A percentile compares a stretch with the other conserved stretches of the same genome.
Conservation (phyloP, 2,329 filamentous ascomycete genomes). For the Alternaria sp. region DNA sequence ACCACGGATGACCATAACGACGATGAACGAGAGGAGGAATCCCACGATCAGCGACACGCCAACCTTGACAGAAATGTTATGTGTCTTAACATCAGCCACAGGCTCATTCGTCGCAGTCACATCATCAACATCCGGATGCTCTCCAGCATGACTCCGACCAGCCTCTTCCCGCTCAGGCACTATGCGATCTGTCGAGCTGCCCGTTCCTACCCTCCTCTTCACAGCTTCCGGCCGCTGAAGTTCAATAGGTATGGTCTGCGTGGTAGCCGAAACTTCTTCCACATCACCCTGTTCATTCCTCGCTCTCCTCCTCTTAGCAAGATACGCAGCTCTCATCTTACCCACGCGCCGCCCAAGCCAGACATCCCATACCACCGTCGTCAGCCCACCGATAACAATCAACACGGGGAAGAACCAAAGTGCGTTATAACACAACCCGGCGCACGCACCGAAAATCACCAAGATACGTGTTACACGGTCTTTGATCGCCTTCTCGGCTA, state of each 20-base stretch:
- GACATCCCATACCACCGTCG: slow-evolving; percentile 63
- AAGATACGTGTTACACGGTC: slow-evolving; percentile 68
- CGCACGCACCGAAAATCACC: slow-evolving; percentile 67
- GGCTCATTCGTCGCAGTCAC: neutral
- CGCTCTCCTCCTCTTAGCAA: slow-evolving; percentile 21
- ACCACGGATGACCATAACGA: slow-evolving; percentile 60
- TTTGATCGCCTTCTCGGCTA: slow-evolving; percentile 71
- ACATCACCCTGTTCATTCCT: slow-evolving; percentile 26
- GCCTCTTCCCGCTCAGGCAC: slow-evolving; percentile 10
- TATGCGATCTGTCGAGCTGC: slow-evolving; percentile 25
- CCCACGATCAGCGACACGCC: slow-evolving; percentile 47
- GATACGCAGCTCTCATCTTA: slow-evolving; percentile 30
- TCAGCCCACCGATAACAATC: slow-evolving; percentile 62
- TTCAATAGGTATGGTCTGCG: slow-evolving; percentile 18
- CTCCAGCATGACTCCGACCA: slow-evolving; percentile 5
- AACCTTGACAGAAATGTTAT: slow-evolving; percentile 47
- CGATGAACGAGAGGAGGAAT: slow-evolving; percentile 65
- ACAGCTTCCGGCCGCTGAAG: slow-evolving; percentile 26
- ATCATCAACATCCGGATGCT: slow-evolving; percentile 2
- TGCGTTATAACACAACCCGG: slow-evolving; percentile 72
- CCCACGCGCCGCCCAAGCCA: slow-evolving; percentile 55
- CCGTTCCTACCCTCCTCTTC: slow-evolving; percentile 25
- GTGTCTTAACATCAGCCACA: slow-evolving; percentile 32
- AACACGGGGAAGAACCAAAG: slow-evolving; percentile 77
- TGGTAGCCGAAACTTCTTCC: slow-evolving; percentile 21